These are phyloP conservation scores for Populus hybrid DNA, from an alignment of 441 rosid species.

Conservation along the genomic window DNA sequence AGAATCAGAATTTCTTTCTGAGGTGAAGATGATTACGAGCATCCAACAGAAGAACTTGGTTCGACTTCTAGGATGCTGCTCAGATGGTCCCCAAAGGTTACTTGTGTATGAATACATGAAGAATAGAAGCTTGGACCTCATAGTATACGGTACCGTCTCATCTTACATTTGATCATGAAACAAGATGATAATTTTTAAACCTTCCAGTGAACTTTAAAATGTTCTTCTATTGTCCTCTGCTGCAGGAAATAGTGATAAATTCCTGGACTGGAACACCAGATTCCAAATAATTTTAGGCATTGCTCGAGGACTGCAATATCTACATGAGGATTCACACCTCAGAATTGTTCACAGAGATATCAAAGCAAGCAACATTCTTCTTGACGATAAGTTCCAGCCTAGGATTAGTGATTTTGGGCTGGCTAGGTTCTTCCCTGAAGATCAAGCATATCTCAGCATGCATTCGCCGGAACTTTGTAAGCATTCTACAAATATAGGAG, in stretches of 20 bases:
- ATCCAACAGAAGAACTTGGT: constrained; percentile 55
- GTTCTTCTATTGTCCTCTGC: neutral
- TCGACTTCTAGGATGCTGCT: constrained; percentile 50
- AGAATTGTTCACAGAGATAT: constrained; percentile 66
- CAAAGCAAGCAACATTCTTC: constrained; percentile 75
- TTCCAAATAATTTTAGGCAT: constrained; percentile 54
- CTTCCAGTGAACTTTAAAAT: neutral
- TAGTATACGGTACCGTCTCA: constrained; percentile 47
- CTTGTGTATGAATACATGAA: constrained; percentile 59
- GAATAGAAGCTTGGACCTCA: constrained; percentile 54
- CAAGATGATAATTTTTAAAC: neutral
- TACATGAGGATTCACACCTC: constrained; percentile 61
- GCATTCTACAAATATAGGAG: constrained; percentile 12
- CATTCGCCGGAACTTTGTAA: constrained; percentile 68
- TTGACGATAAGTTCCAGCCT: constrained; percentile 60
- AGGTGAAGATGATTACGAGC: constrained; percentile 68
- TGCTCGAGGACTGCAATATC: constrained; percentile 62
- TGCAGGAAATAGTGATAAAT: constrained; percentile 37
- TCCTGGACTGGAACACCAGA: constrained; percentile 47
- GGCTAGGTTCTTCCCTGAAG: constrained; percentile 74
- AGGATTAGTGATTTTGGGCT: constrained; percentile 67
- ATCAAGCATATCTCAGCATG: constrained; percentile 65
- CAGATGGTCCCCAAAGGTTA: constrained; percentile 48
- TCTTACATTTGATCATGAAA: neutral
- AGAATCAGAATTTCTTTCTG: constrained; percentile 65